Base-by-base conservation (phyloP, 495 filamentous ascomycete species). In the Durotheca rogersii region DNA sequence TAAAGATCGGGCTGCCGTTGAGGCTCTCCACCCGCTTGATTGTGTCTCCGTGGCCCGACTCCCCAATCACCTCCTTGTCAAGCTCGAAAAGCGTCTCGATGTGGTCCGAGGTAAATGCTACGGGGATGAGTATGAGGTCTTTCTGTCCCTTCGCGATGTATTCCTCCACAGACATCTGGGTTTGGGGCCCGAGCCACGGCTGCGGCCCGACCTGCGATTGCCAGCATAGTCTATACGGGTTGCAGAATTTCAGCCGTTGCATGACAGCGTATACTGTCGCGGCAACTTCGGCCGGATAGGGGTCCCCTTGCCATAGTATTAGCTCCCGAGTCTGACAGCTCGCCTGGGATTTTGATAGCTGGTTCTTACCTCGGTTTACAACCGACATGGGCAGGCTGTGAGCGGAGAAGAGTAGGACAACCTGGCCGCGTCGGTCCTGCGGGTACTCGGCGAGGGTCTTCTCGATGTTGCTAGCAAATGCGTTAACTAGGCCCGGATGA, bases 181-280 rank as follows among this genome's bases (percentile, higher is more conserved):
- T 97, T 67, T 97, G 94, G 21, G 94, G 90, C 9, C 94, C 94
- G 4, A 97, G 81, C 94, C 94, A 99, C 12, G 94, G 86, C 23
- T 82, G 85, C 1, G 94, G 94, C 11, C 94, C 94, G 40, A 99
- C 94, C 66, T 99, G 94, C 16, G 90, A 96, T 69, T 99, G 94
- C 93, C 93, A 99, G 62, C 90, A 90, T 21, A 99, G 75, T 15
- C 94, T 83, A 68, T 94, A 97, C 1, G 88, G 87, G 72, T 99
- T 93, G 55, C 78, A 80, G 67, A 90, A 87, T 6, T 83, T 83
- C 7, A 99, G 80, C 17, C 87, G 78, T 60, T 93, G 82, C 89
- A 96, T 95, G 4, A 99, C 94, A 2, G 94, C 92, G 60, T 95
- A 84, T 4, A 96, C 93, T 4, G 94, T 97, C n/a, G 94, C 94